Percentiles rank a stretch among this genome's conserved stretches.
Conservation (phyloP, 1,284 basidiomycete species). For the Ceratobasidium sp. region DNA sequence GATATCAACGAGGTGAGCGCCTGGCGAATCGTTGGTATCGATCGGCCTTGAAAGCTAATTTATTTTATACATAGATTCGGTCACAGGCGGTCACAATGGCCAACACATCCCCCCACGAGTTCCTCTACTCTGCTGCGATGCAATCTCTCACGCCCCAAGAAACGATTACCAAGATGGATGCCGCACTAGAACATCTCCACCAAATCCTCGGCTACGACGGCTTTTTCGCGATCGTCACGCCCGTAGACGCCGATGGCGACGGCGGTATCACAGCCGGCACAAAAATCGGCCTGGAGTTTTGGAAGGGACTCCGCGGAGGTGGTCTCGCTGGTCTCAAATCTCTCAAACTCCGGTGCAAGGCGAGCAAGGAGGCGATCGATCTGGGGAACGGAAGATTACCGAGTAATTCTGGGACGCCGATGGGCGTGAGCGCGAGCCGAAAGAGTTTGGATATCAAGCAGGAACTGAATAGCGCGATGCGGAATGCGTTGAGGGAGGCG, state of each 20-base stretch:
- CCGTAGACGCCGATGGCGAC: conserved; percentile 43
- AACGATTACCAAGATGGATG: conserved; percentile 42
- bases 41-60: not conserved
- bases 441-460: conserved; percentile 45
- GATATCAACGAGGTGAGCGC: conserved; percentile 42
- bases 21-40: too few species aligned
- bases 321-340: conserved; percentile 44
- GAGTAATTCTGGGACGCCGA: not conserved
- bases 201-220: conserved; percentile 43
- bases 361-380: conserved; percentile 23
- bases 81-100: conserved; percentile 36
- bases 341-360: conserved; percentile 43
- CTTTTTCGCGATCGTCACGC: conserved; percentile 44
- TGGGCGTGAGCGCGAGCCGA: conserved; percentile 20
- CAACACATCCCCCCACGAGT: conserved; percentile 38
- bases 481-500: conserved; percentile 44
- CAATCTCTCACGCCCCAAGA: conserved; percentile 30
- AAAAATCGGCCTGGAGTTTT: conserved; percentile 44
- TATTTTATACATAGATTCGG: conserved; percentile 36
- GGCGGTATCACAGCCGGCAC: conserved; percentile 45
- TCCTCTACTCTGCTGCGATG: conserved; percentile 30
- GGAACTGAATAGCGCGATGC: conserved; percentile 43
- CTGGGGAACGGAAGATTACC: not conserved
- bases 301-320: conserved; percentile 44
- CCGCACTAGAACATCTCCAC: conserved; percentile 42